Evolutionary conservation across 2,329 filamentous ascomycete genomes (phyloP).

Genomic region (Parastagonospora avenae): DNA sequence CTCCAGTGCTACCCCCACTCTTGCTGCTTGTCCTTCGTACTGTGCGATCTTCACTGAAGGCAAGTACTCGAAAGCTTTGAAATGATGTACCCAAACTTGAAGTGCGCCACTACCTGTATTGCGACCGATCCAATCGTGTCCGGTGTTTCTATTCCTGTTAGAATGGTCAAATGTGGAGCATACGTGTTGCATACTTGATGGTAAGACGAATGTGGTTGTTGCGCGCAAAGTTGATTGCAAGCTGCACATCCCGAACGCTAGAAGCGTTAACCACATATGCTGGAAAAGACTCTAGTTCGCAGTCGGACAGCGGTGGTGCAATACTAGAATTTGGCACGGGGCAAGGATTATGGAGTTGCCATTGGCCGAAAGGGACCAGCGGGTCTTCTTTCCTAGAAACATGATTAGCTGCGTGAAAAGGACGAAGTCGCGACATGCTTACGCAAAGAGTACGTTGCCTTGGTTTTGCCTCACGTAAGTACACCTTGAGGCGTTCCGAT

Average conservation of each 20-base stretch:
- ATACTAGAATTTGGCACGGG: constrained; percentile 11
- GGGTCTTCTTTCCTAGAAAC: constrained; percentile 29
- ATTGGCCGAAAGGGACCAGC: constrained; percentile 23
- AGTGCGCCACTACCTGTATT: constrained; percentile 36
- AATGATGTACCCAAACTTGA: constrained; percentile 29
- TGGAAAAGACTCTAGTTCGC: constrained; percentile 27
- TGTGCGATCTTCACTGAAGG: constrained; percentile 18
- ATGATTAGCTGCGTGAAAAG: background rate
- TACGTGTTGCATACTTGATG: constrained; percentile 27
- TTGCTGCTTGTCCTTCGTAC: constrained; percentile 32
- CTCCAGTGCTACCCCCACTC: constrained; percentile 29
- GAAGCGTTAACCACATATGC: constrained; percentile 32
- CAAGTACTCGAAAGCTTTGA: constrained; percentile 35
- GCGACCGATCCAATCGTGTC: constrained; percentile 34
- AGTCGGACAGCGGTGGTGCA: constrained; percentile 14
- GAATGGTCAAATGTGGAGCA: background rate
- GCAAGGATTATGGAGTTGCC: constrained; percentile 27
- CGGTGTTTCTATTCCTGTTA: constrained; percentile 31
- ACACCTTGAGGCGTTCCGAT: constrained; percentile 23
- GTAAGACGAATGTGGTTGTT: constrained; percentile 37
- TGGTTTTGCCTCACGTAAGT: constrained; percentile 9
- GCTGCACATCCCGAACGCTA: constrained; percentile 31
- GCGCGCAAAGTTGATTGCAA: constrained; percentile 37
- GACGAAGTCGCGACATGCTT: constrained; percentile 4
- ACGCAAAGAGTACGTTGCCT: constrained; percentile 24